A percentile compares a stretch with the other conserved stretches of the same genome.
Conservation (phyloP, 2,329 filamentous ascomycete species). For the Aquanectria penicillioides region DNA sequence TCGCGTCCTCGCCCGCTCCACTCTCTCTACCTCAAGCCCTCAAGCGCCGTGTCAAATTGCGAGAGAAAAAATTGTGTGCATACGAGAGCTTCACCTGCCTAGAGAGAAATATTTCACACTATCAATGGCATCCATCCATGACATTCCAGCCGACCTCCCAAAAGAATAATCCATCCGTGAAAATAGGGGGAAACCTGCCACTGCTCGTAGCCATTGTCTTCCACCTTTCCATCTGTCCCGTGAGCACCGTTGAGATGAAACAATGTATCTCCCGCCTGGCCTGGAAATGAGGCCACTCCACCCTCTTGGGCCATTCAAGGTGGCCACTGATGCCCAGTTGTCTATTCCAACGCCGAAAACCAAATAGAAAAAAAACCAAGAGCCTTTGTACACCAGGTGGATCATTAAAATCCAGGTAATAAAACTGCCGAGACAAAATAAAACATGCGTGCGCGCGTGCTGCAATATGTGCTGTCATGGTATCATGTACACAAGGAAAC, state of each 20-base stretch:
- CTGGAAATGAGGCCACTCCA: constrained; percentile 13
- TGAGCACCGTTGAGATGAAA: constrained; percentile 25
- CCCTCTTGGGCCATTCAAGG: constrained; percentile 20
- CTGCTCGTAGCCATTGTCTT: constrained; percentile 23
- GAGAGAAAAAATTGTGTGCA: constrained; percentile 24
- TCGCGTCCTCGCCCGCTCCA: constrained; percentile 16
- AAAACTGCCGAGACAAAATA: constrained; percentile 21
- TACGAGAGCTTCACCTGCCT: constrained; percentile 8
- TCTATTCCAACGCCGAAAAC: constrained; percentile 41
- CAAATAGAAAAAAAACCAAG: constrained; percentile 23
- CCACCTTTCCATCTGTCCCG: constrained; percentile 2
- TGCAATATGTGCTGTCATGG: constrained; percentile 46
- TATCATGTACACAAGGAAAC: constrained; percentile 48
- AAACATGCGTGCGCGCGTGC: constrained; percentile 29
- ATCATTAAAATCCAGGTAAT: constrained; percentile 23
- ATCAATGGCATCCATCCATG: constrained; percentile 27
- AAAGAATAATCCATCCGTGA: constrained; percentile 24
- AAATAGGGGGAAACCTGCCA: constrained; percentile 4
- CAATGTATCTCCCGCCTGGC: constrained; percentile 16
- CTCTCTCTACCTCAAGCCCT: constrained; percentile 15
- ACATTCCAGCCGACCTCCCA: constrained; percentile 29
- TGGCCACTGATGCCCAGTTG: constrained; percentile 34
- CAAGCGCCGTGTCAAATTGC: constrained; percentile 3
- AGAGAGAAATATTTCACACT: constrained; percentile 9
- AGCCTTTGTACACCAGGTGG: constrained; percentile 33